Conservation (phyloP, 805 yeast species). For the Teunomyces stri region DNA sequence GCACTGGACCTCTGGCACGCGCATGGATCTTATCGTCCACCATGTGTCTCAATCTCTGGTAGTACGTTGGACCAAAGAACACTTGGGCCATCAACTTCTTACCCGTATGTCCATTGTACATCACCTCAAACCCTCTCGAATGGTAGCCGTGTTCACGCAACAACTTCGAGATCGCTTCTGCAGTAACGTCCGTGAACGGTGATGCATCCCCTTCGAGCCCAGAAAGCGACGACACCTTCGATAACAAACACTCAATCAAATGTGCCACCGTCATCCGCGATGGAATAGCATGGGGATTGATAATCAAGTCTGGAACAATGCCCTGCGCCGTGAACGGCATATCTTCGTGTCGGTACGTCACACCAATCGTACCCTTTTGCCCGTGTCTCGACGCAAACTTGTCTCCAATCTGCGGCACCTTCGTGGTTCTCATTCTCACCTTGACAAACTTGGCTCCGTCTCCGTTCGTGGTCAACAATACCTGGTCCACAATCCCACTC, state of each 20-base stretch:
- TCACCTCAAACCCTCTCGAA: slow-evolving; percentile 96
- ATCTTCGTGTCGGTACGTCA: slow-evolving; percentile 96
- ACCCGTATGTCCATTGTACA: slow-evolving; percentile 99
- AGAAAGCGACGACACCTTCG: slow-evolving; percentile 90
- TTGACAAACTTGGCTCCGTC: slow-evolving; percentile 97
- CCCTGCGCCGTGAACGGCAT: slow-evolving; percentile 98
- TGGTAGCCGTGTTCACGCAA: slow-evolving; percentile 96
- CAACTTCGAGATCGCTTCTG: slow-evolving; percentile 90
- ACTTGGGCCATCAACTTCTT: slow-evolving; percentile 96
- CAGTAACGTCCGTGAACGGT: slow-evolving; percentile 97
- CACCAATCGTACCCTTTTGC: slow-evolving; percentile 99
- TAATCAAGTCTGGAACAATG: slow-evolving; percentile 93
- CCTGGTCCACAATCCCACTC: slow-evolving; percentile 98
- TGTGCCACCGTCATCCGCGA: slow-evolving; percentile 99
- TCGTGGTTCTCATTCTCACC: slow-evolving; percentile 98
- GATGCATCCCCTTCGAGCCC: slow-evolving; percentile 99
- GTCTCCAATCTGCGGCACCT: slow-evolving; percentile 98
- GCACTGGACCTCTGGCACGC: slow-evolving; percentile 98
- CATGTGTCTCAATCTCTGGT: slow-evolving; percentile 98
- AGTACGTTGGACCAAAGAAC: slow-evolving; percentile 99
- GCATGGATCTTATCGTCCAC: slow-evolving; percentile 99
- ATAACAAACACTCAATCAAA: slow-evolving; percentile 94
- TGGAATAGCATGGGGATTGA: slow-evolving; percentile 99
- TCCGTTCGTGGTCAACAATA: slow-evolving; percentile 91
- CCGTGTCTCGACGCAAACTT: slow-evolving; percentile 99